Evolutionary conservation across 2,329 filamentous ascomycete genomes (phyloP), one percentile per base, ranked within the genome.

Genomic region (Sporothrix phasma): DNA sequence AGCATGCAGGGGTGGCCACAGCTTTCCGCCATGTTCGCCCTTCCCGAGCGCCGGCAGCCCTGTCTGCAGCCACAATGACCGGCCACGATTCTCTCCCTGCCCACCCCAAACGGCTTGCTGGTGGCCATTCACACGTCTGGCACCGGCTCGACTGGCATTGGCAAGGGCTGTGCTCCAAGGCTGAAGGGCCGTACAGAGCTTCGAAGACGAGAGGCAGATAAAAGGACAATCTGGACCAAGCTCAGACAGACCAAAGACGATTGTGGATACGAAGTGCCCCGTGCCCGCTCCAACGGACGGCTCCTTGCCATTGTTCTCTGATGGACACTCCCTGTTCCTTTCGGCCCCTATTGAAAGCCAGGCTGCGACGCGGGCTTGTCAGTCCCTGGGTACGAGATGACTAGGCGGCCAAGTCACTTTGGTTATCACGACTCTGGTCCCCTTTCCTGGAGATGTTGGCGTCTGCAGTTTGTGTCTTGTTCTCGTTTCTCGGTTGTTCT

Each of bases 121-220:
- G 2, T 24, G 8, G 22, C 47, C 24, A 5, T 29, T 15, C 8
- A 13, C 5, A 26, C 39, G 3, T 29, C 15, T 11, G 19, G 26
- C 2, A 39, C 49, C 49, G 11, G 59, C 59, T 49, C 13, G n/a
- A 51, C 34, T 43, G 34, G 60, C 37, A 53, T 45, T 17, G 60
- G n/a, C n/a, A 62, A 2, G 46, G 61, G 61, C 61, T 56, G 39
- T 46, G 49, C 49, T 63, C 24, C 26, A 56, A 56, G 61, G 49
- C 61, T 63, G 49, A 56, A 47, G 51, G 22, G 26, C 17, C 34
- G 8, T 15, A 11, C 7, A 24, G 3, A 17, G 3, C 8, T 3
- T 39, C n/a, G 17, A 51, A 51, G 31, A 37, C 13, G n/a, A 34
- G 8, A 5, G 8, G 8, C 8, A 10, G 43, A 5, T 15, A 53